Evolutionary conservation across 108 stramenopile genomes (phyloP).

Genomic region (Cyclotella distinguenda): DNA sequence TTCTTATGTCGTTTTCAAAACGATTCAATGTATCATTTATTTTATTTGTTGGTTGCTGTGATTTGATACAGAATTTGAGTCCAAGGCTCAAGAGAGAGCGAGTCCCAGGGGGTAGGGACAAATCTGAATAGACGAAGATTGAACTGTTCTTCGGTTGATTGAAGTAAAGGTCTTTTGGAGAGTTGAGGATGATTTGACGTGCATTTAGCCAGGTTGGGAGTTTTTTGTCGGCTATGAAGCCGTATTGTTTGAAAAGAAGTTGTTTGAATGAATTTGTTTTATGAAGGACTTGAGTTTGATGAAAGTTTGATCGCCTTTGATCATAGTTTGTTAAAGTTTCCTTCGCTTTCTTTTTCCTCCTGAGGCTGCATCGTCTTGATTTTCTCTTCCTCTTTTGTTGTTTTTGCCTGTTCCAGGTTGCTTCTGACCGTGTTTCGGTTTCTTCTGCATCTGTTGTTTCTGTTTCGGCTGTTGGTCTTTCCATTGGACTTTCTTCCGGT

Average conservation of each 20-base stretch:
- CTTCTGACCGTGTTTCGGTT: neutral
- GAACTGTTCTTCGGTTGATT: neutral
- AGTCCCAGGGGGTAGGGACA: neutral
- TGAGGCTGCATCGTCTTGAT: constrained; percentile 5
- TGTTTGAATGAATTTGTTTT: neutral
- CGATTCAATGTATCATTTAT: neutral
- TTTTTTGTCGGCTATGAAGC: constrained; percentile 8
- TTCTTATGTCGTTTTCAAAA: neutral
- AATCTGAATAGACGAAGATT: neutral
- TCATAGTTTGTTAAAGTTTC: neutral
- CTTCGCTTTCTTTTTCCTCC: neutral
- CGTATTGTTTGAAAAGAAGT: neutral
- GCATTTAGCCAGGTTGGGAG: neutral
- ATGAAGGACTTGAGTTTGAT: neutral
- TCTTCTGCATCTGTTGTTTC: neutral
- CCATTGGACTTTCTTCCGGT: neutral
- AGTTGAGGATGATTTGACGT: neutral
- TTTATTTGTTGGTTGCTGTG: neutral
- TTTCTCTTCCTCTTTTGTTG: neutral
- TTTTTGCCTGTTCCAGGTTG: neutral
- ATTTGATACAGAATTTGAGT: constrained; percentile 4
- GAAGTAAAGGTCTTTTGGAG: neutral
- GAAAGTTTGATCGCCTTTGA: neutral
- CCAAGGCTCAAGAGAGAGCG: neutral
- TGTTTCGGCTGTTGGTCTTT: neutral